Evolutionary conservation across 2,329 filamentous ascomycete species (phyloP).

Genomic region (Cryphonectria naterciae): DNA sequence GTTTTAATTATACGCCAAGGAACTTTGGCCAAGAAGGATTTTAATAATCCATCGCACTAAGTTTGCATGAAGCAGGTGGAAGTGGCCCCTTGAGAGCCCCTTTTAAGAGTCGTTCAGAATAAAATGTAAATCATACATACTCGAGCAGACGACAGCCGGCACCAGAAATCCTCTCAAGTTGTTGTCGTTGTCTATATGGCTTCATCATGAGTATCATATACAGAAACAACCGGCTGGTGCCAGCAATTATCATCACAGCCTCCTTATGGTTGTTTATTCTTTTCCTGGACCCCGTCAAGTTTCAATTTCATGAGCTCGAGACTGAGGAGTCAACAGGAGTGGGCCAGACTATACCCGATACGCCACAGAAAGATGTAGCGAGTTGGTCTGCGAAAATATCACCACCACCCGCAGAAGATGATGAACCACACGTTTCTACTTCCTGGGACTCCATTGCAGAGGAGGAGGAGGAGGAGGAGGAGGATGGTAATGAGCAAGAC

Average conservation of each 20-base stretch:
- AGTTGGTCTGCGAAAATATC: background rate
- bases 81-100: background rate
- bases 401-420: background rate
- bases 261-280: conserved; percentile 34
- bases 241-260: conserved; percentile 34
- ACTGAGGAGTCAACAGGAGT: background rate
- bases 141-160: background rate
- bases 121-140: background rate
- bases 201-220: conserved; percentile 29
- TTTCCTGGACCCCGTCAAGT: conserved; percentile 28
- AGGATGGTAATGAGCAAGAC: background rate
- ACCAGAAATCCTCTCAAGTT: background rate
- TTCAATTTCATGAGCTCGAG: background rate
- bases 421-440: background rate
- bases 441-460: background rate
- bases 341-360: background rate
- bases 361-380: background rate
- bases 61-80: background rate
- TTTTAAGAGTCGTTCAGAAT: background rate
- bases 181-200: background rate
- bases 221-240: conserved; percentile 35
- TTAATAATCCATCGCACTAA: background rate
- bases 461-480: background rate
- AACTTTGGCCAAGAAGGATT: background rate
- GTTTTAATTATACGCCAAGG: background rate